Evolutionary conservation across 352 stramenopile genomes (phyloP).

Genomic region (Pythium grandisporangium): DNA sequence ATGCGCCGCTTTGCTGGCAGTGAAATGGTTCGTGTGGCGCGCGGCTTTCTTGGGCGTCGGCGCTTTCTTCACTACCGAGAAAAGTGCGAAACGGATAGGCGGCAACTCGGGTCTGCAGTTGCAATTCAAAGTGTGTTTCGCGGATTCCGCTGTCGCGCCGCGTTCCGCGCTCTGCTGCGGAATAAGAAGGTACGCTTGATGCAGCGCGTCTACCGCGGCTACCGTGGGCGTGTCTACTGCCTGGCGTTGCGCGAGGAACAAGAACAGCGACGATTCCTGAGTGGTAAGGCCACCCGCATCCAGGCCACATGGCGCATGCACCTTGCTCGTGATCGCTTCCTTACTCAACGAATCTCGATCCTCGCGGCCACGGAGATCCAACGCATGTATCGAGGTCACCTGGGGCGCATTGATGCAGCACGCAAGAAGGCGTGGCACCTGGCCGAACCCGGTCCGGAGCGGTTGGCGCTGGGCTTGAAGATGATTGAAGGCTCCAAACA

Average conservation of each 20-base stretch:
- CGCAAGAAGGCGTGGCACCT: constrained; percentile 83
- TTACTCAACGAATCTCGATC: constrained; percentile 46
- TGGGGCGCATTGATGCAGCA: constrained; percentile 54
- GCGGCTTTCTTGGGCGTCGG: constrained; percentile 49
- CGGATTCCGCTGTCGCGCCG: constrained; percentile 44
- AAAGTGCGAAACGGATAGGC: constrained; percentile 8
- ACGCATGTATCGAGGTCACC: constrained; percentile 79
- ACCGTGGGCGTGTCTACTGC: constrained; percentile 36
- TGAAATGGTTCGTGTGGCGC: constrained; percentile 54
- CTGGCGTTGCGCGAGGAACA: constrained; percentile 27
- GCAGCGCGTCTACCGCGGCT: constrained; percentile 67
- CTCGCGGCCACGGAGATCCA: constrained; percentile 87
- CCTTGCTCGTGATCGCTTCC: constrained; percentile 49
- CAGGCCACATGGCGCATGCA: constrained; percentile 89
- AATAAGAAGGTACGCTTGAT: constrained; percentile 35
- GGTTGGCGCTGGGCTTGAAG: constrained; percentile 82
- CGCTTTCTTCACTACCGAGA: constrained; percentile 22
- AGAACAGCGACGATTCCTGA: constrained; percentile 26
- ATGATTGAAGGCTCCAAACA: constrained; percentile 92
- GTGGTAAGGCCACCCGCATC: constrained; percentile 63
- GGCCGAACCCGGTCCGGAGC: constrained; percentile 79
- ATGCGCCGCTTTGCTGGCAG: constrained; percentile 40
- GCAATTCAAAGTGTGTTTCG: constrained; percentile 61
- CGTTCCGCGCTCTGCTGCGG: constrained; percentile 30
- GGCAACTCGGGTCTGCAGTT: constrained; percentile 20